These are phyloP conservation scores for Vanilla planifolia DNA, from an alignment of 106 monocot species.

Conservation along the genomic window DNA sequence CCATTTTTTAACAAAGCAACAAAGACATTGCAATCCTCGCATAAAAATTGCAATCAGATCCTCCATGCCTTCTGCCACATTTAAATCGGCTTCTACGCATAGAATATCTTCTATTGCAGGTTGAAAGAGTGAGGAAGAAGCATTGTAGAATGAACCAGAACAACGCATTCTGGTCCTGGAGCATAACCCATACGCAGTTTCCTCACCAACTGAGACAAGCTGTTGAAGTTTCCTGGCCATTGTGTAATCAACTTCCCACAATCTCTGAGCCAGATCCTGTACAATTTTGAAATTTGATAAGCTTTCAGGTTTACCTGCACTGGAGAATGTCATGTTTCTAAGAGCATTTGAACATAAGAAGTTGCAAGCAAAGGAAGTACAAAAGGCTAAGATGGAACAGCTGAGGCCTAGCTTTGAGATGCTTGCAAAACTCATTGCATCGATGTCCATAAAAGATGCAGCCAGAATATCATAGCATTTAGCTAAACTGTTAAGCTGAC, in stretches of 20 bases:
- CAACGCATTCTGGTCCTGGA: constrained; percentile 24
- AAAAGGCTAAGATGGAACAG: constrained; percentile 86
- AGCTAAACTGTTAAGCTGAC: constrained; percentile 36
- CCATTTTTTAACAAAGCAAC: constrained; percentile 36
- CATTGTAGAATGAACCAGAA: constrained; percentile 18
- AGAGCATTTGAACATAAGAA: constrained; percentile 16
- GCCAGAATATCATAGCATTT: constrained; percentile 80
- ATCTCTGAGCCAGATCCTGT: constrained; percentile 47
- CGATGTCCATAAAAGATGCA: constrained; percentile 70
- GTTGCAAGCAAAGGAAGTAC: constrained; percentile 35
- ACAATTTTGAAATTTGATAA: constrained; percentile 15
- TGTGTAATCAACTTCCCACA: constrained; percentile 35
- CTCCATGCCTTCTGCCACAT: constrained; percentile 20
- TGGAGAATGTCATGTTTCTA: constrained; percentile 2
- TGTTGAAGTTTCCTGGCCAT: constrained; percentile 24
- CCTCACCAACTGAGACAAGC: constrained; percentile 15
- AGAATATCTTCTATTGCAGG: constrained; percentile 31
- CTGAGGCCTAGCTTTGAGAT: constrained; percentile 54
- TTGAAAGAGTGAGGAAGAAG: constrained; percentile 25
- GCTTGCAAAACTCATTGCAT: constrained; percentile 35
- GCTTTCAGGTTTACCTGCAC: not conserved
- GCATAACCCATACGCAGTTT: constrained; percentile 9
- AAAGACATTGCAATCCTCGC: constrained; percentile 37
- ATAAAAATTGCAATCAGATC: constrained; percentile 10
- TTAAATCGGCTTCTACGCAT: constrained; percentile 28